Conservation (phyloP, 371 early-diverging fungal genomes). For the Blastocladiella emersonii region DNA sequence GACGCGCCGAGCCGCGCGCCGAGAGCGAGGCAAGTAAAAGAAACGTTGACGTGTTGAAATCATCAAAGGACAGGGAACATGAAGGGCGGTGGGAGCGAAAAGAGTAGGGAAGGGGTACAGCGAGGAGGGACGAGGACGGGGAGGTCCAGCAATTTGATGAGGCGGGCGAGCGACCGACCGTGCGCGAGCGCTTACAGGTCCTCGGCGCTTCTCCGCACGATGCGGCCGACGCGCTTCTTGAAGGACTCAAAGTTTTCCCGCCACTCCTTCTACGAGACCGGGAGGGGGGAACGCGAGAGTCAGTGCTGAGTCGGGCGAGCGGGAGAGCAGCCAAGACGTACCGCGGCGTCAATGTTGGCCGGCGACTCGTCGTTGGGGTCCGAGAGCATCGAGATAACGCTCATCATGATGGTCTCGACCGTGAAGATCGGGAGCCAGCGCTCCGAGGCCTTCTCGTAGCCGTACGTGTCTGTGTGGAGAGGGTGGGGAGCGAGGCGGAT, state of each 20-base stretch:
- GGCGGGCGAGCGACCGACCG: no score
- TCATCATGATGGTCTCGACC: conserved; percentile 79
- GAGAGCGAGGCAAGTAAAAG: no score
- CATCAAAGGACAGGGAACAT: no score
- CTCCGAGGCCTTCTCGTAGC: conserved; percentile 78
- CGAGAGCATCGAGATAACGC: conserved; percentile 75
- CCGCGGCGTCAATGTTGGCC: conserved; percentile 83
- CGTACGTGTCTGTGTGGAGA: conserved; percentile 58
- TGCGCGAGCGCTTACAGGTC: conserved; percentile 17
- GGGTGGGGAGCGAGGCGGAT: conserved; percentile 6
- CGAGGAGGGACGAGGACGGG: no score
- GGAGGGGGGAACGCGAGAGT: not conserved
- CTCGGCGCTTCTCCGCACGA: conserved; percentile 55
- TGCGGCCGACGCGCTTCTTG: conserved; percentile 54
- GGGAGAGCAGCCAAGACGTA: conserved; percentile 21
- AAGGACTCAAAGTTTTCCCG: conserved; percentile 51
- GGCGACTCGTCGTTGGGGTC: conserved; percentile 89
- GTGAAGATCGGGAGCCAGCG: conserved; percentile 91
- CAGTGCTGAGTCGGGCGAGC: not conserved
- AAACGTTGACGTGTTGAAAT: no score
- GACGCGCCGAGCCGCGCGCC: no score
- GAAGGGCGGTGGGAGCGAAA: no score
- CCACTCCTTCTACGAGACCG: conserved; percentile 46
- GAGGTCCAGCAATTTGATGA: no score
- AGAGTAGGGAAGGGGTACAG: no score